These are phyloP conservation scores for Trametes villosa DNA, from an alignment of 768 basidiomycete genomes.

Conservation along the genomic window DNA sequence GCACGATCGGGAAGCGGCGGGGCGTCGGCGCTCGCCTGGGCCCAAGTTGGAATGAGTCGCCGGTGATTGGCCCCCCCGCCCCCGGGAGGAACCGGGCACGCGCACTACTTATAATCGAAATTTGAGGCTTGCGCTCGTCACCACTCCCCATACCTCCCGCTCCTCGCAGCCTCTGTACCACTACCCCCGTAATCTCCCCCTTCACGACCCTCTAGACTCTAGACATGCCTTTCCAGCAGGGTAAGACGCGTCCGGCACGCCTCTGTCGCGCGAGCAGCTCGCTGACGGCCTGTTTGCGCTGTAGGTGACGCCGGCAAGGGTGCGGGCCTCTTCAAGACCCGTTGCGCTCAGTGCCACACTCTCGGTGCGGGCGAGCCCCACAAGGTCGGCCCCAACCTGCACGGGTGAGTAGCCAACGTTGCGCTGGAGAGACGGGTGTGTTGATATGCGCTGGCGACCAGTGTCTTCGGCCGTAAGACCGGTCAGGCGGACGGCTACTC, in stretches of 20 bases:
- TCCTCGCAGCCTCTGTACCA: conserved; percentile 22
- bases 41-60: conserved; percentile 14
- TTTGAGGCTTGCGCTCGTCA: conserved; percentile 25
- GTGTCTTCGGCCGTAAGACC: conserved; percentile 83
- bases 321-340: conserved; percentile 95
- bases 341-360: conserved; percentile 95
- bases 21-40: conserved; percentile 4
- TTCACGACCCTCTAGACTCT: conserved; percentile 32
- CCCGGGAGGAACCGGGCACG: conserved; percentile 33
- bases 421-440: neutral
- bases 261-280: neutral
- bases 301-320: conserved; percentile 88
- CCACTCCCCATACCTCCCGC: conserved; percentile 18
- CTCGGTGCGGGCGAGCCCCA: conserved; percentile 74
- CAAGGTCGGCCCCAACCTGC: conserved; percentile 95
- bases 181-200: conserved; percentile 25
- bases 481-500: conserved; percentile 86
- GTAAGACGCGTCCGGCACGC: conserved; percentile 34
- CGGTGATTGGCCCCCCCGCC: conserved; percentile 31
- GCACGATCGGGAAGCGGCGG: conserved; percentile 13
- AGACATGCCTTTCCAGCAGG: conserved; percentile 49
- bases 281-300: conserved; percentile 2
- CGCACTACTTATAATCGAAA: conserved; percentile 29
- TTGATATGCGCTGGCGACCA: conserved; percentile 35
- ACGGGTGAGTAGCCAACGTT: conserved; percentile 63